Evolutionary conservation across 441 rosid genomes (phyloP), one percentile per base, ranked within the genome.

Genomic region (Arabidopsis hybrid): DNA sequence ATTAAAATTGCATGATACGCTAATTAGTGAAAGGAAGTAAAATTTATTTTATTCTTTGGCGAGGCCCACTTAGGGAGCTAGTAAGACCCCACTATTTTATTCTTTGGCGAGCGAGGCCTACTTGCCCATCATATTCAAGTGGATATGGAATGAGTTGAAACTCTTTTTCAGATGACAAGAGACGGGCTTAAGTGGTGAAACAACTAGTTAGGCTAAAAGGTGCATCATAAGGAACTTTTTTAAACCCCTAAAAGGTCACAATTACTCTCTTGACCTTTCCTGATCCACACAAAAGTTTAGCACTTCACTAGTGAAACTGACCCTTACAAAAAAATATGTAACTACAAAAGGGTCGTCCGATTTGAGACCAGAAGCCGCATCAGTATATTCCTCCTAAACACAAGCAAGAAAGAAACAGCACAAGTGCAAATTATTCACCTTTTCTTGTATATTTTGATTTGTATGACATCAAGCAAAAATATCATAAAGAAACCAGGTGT

Each of bases 331-430:
- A 46, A 16, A 8, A n/a, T 11, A 5, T 11, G 10, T 26, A 55
- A 11, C 17, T 12, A 74, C 58, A 45, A 55, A 62, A 62, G 45
- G 60, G 74, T 62, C 40, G 35, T 61, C 69, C 43, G 36, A 34
- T 7, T 7, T 36, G 50, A 68, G 65, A 46, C 10, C 40, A 75
- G 43, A 68, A 75, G 59, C 50, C 31, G 38, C 74, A 46, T 62
- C 60, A 62, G 52, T 34, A 62, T 18, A 47, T 55, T 46, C 65
- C 69, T 69, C 58, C 69, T 68, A 68, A 26, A 46, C 36, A 55
- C 53, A 55, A 12, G 11, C 11, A 36, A 66, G 16, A 61, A 47
- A 31, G 31, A 66, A 58, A 26, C 2, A 58, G 6, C 32, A 4
- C 5, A 64, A 21, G 2, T 34, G 7, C 26, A 46, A 11, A 2